Evolutionary conservation across 129 eudicot species (phyloP), one percentile per base, ranked within the genome.

Genomic region (Daucus carota): DNA sequence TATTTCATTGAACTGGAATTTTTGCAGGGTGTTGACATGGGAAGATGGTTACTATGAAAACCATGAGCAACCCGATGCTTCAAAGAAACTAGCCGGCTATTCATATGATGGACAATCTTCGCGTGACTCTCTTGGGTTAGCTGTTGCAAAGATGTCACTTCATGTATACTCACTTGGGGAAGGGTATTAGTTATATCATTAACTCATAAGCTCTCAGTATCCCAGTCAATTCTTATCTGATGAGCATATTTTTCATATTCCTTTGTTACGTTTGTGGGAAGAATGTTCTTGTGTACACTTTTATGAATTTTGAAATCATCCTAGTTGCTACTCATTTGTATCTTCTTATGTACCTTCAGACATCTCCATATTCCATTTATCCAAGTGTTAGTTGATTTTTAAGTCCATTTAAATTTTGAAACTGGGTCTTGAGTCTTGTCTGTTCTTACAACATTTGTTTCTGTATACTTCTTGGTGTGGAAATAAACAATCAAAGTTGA

Each of bases 101-200:
- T 52, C 75, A 59, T 80, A 28, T 79, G 87, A 84, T 54, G 86
- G 81, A 26, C 77, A 77, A 63, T 78, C 48, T 74, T 77, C 88
- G 22, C 81, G 84, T 72, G 89, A 88, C 87, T 83, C 82, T 83
- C 78, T 95, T 78, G 88, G 87, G 66, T 81, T 91, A 86, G 96
- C 88, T 54, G 80, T 95, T 76, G 96, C 90, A 76, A 91, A 86
- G 83, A 91, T 95, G 97, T 88, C 92, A n/a, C 86, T 85, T 82
- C 83, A 84, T 65, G 89, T 86, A 46, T 95, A 89, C 82, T 83
- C 94, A 72, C 83, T 89, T 41, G 99, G 97, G 44, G 94, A 95
- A 83, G 99, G 99, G 97, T 95, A 87, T 73, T 88, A 11, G 33
- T 22, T 40, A 50, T 78, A 16, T 59, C 84, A 54, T 72, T 22